Evolutionary conservation across 768 basidiomycete species (phyloP).

Genomic region (Tricholoma matsutake): DNA sequence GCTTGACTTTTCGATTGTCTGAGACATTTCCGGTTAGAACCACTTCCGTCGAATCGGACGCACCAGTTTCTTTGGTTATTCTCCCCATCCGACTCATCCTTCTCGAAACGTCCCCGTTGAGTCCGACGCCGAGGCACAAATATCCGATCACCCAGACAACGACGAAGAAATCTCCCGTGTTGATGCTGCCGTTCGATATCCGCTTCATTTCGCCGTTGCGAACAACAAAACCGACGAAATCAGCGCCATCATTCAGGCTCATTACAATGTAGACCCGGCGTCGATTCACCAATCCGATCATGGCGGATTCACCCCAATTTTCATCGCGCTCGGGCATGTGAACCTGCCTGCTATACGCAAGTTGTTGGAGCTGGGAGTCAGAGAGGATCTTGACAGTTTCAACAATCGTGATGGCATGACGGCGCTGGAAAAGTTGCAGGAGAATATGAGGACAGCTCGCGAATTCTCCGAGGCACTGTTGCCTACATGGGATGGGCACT

Average conservation of each 20-base stretch:
- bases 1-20: not conserved
- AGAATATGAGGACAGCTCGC: slow-evolving; percentile 6
- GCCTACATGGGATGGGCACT: slow-evolving; percentile 12
- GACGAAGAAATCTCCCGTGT: not conserved
- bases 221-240: slow-evolving; percentile 1
- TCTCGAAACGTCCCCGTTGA: slow-evolving; percentile 11
- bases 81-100: slow-evolving; percentile 18
- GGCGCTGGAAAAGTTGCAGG: slow-evolving; percentile 9
- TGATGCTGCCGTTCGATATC: not conserved
- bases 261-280: slow-evolving; percentile 3
- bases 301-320: slow-evolving; percentile 13
- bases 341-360: slow-evolving; percentile 11
- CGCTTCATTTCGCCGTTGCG: slow-evolving; percentile 2
- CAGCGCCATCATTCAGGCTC: not conserved
- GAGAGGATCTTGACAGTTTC: slow-evolving; percentile 9
- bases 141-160: not conserved
- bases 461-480: slow-evolving; percentile 13
- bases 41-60: slow-evolving; percentile 25
- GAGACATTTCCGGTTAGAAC: slow-evolving; percentile 11
- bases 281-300: slow-evolving; percentile 12
- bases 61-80: slow-evolving; percentile 22
- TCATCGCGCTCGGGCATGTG: slow-evolving; percentile 3
- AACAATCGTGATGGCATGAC: slow-evolving; percentile 11
- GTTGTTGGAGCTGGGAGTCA: slow-evolving; percentile 11
- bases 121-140: slow-evolving; percentile 3